phyloP scores from a whole-genome alignment of 352 stramenopile species.

The Pythium pyrilobum region DNA sequence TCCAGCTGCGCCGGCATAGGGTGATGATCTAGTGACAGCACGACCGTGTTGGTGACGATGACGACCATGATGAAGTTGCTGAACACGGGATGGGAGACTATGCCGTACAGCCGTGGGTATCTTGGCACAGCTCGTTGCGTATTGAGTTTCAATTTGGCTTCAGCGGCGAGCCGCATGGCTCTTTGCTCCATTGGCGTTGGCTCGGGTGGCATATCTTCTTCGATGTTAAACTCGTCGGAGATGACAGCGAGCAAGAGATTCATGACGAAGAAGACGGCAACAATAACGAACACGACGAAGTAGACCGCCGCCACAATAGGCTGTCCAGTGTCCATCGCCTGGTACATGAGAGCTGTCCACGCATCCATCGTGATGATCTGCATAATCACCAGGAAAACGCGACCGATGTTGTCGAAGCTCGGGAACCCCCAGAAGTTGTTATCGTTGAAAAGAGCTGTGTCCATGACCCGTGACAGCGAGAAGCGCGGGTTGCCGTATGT shows the following conservation, averaged over 20 bases:
- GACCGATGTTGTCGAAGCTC: slow-evolving; percentile 91
- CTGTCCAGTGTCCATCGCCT: slow-evolving; percentile 59
- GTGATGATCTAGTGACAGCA: slow-evolving; percentile 82
- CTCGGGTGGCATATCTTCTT: slow-evolving; percentile 27
- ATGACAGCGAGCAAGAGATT: slow-evolving; percentile 92
- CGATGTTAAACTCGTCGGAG: slow-evolving; percentile 85
- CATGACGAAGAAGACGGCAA: slow-evolving; percentile 92
- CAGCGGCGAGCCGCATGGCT: slow-evolving; percentile 24
- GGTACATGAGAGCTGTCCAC: slow-evolving; percentile 92
- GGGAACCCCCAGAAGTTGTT: slow-evolving; percentile 88
- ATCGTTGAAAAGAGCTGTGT: slow-evolving; percentile 45
- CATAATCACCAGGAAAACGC: slow-evolving; percentile 91
- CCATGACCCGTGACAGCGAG: slow-evolving; percentile 31
- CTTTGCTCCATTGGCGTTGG: slow-evolving; percentile 28
- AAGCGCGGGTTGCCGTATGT: slow-evolving; percentile 67
- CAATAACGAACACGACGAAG: slow-evolving; percentile 89
- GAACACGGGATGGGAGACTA: slow-evolving; percentile 64
- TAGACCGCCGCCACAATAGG: slow-evolving; percentile 70
- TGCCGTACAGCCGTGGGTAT: slow-evolving; percentile 37
- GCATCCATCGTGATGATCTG: slow-evolving; percentile 93
- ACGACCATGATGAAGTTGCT: slow-evolving; percentile 56
- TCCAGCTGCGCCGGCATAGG: slow-evolving; percentile 50
- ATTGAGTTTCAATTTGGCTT: slow-evolving; percentile 27
- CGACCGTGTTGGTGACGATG: slow-evolving; percentile 81
- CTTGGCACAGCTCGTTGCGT: slow-evolving; percentile 19